phyloP scores from a whole-genome alignment of 306 rosid species.

The Crotalaria pallida region DNA sequence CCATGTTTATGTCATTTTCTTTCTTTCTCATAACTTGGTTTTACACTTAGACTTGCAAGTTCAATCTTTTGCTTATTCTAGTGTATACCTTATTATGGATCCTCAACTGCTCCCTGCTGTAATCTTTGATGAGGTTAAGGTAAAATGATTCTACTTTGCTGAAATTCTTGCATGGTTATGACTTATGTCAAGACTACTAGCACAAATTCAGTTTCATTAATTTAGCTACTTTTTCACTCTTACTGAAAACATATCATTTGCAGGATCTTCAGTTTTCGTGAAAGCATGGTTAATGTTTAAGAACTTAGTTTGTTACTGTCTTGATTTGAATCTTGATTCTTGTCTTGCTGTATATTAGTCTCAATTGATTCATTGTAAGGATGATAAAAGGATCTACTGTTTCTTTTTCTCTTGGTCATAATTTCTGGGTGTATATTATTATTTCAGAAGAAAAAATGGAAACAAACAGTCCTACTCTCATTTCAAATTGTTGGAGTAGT shows the following conservation, averaged over 20 bases:
- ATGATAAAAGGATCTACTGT: background rate
- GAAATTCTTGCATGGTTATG: background rate
- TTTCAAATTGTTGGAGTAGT: slow-evolving; percentile 79
- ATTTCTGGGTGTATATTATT: slow-evolving; percentile 7
- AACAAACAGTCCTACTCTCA: slow-evolving; percentile 51
- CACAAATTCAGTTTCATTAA: background rate
- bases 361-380: background rate
- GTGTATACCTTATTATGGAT: slow-evolving; percentile 20
- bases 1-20: background rate
- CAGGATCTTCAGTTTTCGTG: background rate
- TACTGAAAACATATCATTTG: background rate
- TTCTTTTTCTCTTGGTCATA: background rate
- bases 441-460: slow-evolving; percentile 55
- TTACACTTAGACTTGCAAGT: background rate
- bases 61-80: background rate
- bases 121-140: slow-evolving; percentile 28
- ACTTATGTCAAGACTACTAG: background rate
- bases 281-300: background rate
- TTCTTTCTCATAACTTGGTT: background rate
- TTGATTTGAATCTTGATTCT: background rate
- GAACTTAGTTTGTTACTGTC: background rate
- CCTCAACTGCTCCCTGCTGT: slow-evolving; percentile 22
- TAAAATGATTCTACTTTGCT: background rate
- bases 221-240: background rate
- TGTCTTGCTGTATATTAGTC: background rate